These are phyloP conservation scores for Chaetomium olivaceum DNA, from an alignment of 2,329 filamentous ascomycete species.

Conservation along the genomic window DNA sequence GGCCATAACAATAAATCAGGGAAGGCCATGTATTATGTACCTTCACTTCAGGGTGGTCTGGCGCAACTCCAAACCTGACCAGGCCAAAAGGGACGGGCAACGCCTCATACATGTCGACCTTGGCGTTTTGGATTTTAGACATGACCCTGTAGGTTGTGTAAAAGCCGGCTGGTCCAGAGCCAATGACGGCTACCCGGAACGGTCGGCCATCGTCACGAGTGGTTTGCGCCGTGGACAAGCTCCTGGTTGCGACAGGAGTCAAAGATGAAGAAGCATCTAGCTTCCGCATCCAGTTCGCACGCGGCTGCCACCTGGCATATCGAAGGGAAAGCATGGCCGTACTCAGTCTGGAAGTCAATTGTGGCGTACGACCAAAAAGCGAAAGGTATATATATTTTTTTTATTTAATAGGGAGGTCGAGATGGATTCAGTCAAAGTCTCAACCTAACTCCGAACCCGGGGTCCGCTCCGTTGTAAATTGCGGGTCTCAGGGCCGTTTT, in stretches of 20 bases:
- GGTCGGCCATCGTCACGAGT: slow-evolving; percentile 45
- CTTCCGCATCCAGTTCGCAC: not conserved
- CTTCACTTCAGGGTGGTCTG: slow-evolving; percentile 98
- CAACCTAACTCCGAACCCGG: not conserved
- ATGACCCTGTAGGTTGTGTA: slow-evolving; percentile 88
- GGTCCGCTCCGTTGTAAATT: not conserved
- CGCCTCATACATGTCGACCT: slow-evolving; percentile 94
- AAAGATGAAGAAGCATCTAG: slow-evolving; percentile 10
- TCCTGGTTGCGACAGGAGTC: not conserved
- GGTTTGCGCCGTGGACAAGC: slow-evolving; percentile 18
- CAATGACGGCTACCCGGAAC: slow-evolving; percentile 82
- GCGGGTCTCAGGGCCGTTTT: not conserved
- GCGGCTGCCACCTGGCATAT: slow-evolving; percentile 3
- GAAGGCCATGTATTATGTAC: slow-evolving; percentile 45
- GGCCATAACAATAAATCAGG: not conserved
- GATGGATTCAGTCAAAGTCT: not conserved
- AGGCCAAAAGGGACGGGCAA: slow-evolving; percentile 90
- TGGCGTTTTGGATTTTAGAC: slow-evolving; percentile 67
- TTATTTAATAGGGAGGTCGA: not conserved
- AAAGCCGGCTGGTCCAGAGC: slow-evolving; percentile 93
- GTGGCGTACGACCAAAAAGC: not conserved
- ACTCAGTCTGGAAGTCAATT: not conserved
- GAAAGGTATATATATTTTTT: too few relatives aligned
- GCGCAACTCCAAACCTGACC: slow-evolving; percentile 93
- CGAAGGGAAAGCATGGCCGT: slow-evolving; percentile 6